A percentile compares a stretch with the other conserved stretches of the same genome.
phyloP scores from a whole-genome alignment of 2,329 filamentous ascomycete species.

The Ustulina deusta region DNA sequence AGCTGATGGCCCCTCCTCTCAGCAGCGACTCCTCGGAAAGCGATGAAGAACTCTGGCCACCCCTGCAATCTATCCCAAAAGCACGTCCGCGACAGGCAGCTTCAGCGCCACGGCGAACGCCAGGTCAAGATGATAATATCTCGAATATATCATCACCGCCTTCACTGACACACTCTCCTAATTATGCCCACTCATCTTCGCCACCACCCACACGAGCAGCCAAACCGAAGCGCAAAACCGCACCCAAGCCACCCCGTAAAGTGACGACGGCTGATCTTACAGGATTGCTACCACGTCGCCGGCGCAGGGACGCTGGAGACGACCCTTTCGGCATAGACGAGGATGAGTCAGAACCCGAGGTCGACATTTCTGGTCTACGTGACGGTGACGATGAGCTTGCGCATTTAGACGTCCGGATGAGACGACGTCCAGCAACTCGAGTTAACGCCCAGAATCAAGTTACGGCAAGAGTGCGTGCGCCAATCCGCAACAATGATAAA shows the following conservation, averaged over 20 bases:
- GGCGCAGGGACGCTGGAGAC: slow-evolving; percentile 56
- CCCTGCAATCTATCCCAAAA: slow-evolving; percentile 64
- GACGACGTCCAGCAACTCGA: slow-evolving; percentile 51
- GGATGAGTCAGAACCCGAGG: slow-evolving; percentile 59
- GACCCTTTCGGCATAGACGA: slow-evolving; percentile 56
- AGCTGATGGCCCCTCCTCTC: slow-evolving; percentile 66
- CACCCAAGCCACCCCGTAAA: slow-evolving; percentile 56
- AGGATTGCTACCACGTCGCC: slow-evolving; percentile 65
- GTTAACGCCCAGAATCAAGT: slow-evolving; percentile 47
- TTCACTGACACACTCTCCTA: slow-evolving; percentile 75
- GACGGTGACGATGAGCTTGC: slow-evolving; percentile 70
- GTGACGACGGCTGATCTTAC: slow-evolving; percentile 67
- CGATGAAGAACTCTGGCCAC: slow-evolving; percentile 62
- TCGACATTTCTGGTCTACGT: slow-evolving; percentile 61
- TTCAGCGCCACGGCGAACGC: slow-evolving; percentile 52
- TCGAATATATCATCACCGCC: slow-evolving; percentile 73
- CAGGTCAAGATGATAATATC: slow-evolving; percentile 55
- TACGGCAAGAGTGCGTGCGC: slow-evolving; percentile 32
- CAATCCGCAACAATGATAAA: slow-evolving; percentile 39
- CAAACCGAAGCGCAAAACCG: slow-evolving; percentile 51
- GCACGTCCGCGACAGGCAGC: slow-evolving; percentile 52
- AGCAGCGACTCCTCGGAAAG: slow-evolving; percentile 64
- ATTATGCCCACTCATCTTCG: slow-evolving; percentile 56
- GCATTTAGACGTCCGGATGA: slow-evolving; percentile 56
- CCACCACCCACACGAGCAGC: slow-evolving; percentile 47